Base-by-base conservation (phyloP, 192 early-diverging fungal species). In the Thamnidium elegans region DNA sequence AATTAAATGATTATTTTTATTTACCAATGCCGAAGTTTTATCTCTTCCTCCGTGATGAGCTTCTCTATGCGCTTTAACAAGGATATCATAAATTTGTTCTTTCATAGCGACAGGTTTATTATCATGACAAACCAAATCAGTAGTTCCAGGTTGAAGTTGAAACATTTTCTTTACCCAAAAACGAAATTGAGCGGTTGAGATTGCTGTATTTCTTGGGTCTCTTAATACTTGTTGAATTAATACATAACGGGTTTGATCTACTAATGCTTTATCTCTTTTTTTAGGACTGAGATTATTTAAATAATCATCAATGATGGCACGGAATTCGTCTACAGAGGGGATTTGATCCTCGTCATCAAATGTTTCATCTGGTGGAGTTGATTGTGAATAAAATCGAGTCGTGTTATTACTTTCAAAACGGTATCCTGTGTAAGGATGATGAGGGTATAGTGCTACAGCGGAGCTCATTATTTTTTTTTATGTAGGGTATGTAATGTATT, bases 111-210 rank as follows among this genome's bases (percentile, higher is more conserved):
- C 76, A 14, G 81, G 81, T 26, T 83, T 83, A 26, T 79, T 77
- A 15, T 79, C 72, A 66, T 83, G 81, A 43, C 76, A 79, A 3
- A 83, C 75, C 13, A 76, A 63, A 55, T 79, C 73, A 4, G 66
- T 66, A 1, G 71, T 76, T 6, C 69, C 75, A 21, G 54, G 51
- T 20, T 56, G 60, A 10, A 83, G 65, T 2, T 74, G 71, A 60
- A 83, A 83, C 81, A 83, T 83, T 30, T 83, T 83, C 55, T 83
- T 83, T 20, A 79, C 81, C 81, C 81, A 82, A 55, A 82, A 82
- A 2, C 81, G 73, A 47, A 82, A 82, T 58, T 82, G 81, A 0
- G 81, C 81, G 3, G 81, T 82, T 9, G 81, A 82, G 42, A 82
- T 73, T 19, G 77, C 69, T 17, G 81, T 82, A 19, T 82, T 82